A percentile compares a stretch with the other conserved stretches of the same genome.
phyloP scores from a whole-genome alignment of 73 alveolate species.

The Paraurostyla sp. region DNA sequence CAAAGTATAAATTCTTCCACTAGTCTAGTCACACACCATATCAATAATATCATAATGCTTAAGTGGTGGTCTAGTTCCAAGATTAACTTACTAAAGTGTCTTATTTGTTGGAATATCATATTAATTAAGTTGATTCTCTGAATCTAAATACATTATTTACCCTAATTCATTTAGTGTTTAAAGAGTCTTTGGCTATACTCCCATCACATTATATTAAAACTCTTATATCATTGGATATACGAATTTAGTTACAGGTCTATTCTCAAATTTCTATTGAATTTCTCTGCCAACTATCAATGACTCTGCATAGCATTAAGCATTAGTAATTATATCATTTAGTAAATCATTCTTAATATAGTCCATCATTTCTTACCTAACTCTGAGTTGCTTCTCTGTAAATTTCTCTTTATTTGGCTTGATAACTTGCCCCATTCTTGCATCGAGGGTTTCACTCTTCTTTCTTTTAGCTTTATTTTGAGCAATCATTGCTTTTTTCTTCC shows the following conservation, averaged over 20 bases:
- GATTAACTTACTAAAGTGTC: constrained; percentile 52
- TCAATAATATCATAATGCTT: constrained; percentile 71
- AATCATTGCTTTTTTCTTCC: constrained; percentile 20
- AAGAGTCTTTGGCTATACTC: constrained; percentile 70
- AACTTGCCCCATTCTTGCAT: constrained; percentile 64
- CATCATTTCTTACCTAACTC: constrained; percentile 1
- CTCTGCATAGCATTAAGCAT: constrained; percentile 72
- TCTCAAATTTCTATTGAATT: constrained; percentile 63
- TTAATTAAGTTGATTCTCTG: constrained; percentile 65
- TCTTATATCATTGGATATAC: constrained; percentile 67
- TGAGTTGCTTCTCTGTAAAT: constrained; percentile 38
- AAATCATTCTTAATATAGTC: constrained; percentile 15
- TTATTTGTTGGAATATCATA: constrained; percentile 66
- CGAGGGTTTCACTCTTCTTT: constrained; percentile 61
- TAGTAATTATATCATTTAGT: constrained; percentile 11
- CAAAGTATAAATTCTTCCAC: constrained; percentile 70
- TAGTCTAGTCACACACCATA: constrained; percentile 65
- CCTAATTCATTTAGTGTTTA: constrained; percentile 66
- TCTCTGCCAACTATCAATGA: constrained; percentile 70
- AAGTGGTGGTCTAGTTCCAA: constrained; percentile 81
- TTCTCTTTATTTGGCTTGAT: neutral
- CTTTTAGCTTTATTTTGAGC: constrained; percentile 19
- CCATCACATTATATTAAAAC: constrained; percentile 61
- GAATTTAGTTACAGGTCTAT: constrained; percentile 70
- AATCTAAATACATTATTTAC: constrained; percentile 61